Base-by-base conservation (phyloP, 169 alveolate genomes). In the Plasmodium sp. region DNA sequence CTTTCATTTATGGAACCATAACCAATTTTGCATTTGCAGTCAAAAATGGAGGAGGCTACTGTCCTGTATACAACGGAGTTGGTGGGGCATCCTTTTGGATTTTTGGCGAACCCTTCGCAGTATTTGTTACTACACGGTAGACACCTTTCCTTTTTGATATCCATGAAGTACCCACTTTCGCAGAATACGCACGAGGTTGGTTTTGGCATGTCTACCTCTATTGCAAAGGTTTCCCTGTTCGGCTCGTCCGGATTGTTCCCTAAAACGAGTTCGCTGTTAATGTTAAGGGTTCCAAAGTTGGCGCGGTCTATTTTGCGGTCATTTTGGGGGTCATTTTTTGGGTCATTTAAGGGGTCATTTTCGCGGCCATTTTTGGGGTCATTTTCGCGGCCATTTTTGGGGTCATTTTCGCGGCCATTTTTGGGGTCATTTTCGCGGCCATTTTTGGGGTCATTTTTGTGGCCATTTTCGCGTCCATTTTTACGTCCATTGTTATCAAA, bases 91-190 rank as follows among this genome's bases (percentile, higher is more conserved):
- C 74, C 83, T 73, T 95, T 79, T 14, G 97, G 97, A 31, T 27
- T 71, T 51, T 90, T 41, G 31, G 86, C 84, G 75, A 75, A 81
- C n/a, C 98, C 98, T 75, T 92, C 95, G 84, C 98, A 96, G 77
- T 88, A 96, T 22, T 91, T 86, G 36, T 86, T 94, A 72, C 31
- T 92, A 43, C 97, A 96, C 2, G 96, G 93, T 22, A 81, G 14
- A 81, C 98, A 96, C 36, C 93, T 56, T n/a, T 67, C 58, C 41
- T 58, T 92, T 92, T 92, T 93, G 75, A 1, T 56, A 92, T 77
- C 92, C 84, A 83, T 51, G 71, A 45, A 95, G 77, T 83, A 95
- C 33, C 98, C 98, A 67, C 88, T 91, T 18, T 92, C 94, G 74
- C 98, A 96, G 51, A 85, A 83, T 82, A 45, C 14, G 83, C 98